Base-by-base conservation (phyloP, 2,329 filamentous ascomycete genomes). In the Daldinia sp. region DNA sequence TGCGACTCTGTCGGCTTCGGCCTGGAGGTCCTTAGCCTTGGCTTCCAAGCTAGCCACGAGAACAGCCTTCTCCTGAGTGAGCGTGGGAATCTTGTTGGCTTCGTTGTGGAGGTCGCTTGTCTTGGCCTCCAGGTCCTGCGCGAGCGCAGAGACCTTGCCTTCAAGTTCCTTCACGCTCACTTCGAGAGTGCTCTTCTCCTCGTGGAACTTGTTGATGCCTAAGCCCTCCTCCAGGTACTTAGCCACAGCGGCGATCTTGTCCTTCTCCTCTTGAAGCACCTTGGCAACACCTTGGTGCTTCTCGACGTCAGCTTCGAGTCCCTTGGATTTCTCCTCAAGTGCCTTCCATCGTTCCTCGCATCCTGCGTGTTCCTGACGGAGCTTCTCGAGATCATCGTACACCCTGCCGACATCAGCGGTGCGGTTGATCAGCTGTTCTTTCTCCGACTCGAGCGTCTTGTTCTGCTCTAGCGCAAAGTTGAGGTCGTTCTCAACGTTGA, bases 261-360 rank as follows among this genome's bases (percentile, higher is more conserved):
- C 71, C 18, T 75, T 75, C 57, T 76, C 72, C 7, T 68, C 72
- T 35, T 63, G 63, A 12, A 76, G 67, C 4, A 66, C 44, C 42
- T 65, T 65, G 44, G 70, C 67, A 5, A 66, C 64, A n/a, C 72
- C 73, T 35, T 72, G 65, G n/a, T 74, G 69, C 53, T 71, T 71
- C 54, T 74, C 70, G 50, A 78, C 57, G 53, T 75, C 74, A 7
- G 75, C 71, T 60, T 76, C 72, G 18, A 78, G 71, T 28, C 37
- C 58, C 54, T 74, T 73, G 56, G 73, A 67, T 35, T 59, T 68
- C 33, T 71, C 73, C 15, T 76, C 76, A 15, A 78, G 73, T 20
- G 33, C 58, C 55, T 74, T 73, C 50, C 72, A 66, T 37, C 60
- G 68, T 37, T 70, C 73, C 23, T 76, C 76, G 23, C 77, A 73